Evolutionary conservation across 164 flowering plant species (phyloP).

Genomic region (Euptelea pleiosperma): DNA sequence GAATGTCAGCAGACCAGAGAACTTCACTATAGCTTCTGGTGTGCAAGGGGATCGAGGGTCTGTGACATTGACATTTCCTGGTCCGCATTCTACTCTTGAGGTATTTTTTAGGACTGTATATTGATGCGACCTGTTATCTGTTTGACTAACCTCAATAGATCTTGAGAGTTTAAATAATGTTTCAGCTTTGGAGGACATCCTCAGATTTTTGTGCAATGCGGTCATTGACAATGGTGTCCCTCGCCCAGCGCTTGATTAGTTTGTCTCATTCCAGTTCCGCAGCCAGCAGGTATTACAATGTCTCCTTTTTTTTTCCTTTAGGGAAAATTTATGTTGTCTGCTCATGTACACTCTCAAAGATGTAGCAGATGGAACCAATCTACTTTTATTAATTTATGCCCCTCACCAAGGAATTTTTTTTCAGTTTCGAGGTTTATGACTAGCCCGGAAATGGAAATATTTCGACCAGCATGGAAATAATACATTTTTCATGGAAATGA

Average conservation of each 20-base stretch:
- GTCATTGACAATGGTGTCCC: slow-evolving; percentile 86
- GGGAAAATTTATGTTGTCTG: not conserved
- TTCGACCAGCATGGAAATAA: no score
- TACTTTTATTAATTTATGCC: no score
- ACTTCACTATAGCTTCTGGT: slow-evolving; percentile 64
- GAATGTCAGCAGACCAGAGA: slow-evolving; percentile 60
- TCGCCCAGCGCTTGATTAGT: slow-evolving; percentile 82
- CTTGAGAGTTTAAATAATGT: slow-evolving; percentile 26
- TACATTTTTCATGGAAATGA: no score
- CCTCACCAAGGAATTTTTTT: no score
- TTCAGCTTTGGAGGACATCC: slow-evolving; percentile 94
- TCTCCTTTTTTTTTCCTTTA: not conserved
- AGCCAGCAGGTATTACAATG: slow-evolving; percentile 70
- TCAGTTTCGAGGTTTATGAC: no score
- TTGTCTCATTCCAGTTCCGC: slow-evolving; percentile 62
- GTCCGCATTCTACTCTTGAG: slow-evolving; percentile 62
- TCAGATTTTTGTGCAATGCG: slow-evolving; percentile 91
- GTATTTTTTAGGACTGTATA: slow-evolving; percentile 36
- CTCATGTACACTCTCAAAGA: no score
- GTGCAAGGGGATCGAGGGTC: slow-evolving; percentile 90
- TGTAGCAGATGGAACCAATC: no score
- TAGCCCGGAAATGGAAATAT: no score
- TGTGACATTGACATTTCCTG: slow-evolving; percentile 77
- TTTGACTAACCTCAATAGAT: slow-evolving; percentile 11
- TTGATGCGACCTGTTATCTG: not conserved